Evolutionary conservation across 768 basidiomycete genomes (phyloP), one percentile per base, ranked within the genome.

Genomic region (Astraeus odoratus): DNA sequence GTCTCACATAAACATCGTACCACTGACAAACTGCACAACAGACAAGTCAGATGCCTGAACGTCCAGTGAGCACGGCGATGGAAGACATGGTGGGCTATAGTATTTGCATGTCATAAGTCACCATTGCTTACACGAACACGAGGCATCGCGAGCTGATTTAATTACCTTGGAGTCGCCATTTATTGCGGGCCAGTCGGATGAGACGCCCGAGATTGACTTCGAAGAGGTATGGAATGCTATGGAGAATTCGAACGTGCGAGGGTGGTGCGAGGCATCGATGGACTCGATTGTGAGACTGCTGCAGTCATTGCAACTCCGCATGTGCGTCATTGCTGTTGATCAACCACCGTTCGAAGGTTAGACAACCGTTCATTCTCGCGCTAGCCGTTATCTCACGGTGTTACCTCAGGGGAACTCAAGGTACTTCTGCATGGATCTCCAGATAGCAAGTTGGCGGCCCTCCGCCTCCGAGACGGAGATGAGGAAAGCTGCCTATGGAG

Each of bases 111-210:
- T 31, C 16, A 34, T 7, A 18, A 33, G 23, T 31, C 30, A 12
- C 13, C 27, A 22, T 24, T 42, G 13, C 52, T 65, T 35, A 64
- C 44, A 29, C 18, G 20, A n/a, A 27, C 12, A 43, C 24, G 34
- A 74, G 71, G 53, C 56, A 8, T 62, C 62, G 19, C 58, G 60
- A 15, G 55, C 61, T 16, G 83, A 89, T 64, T 74, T 90, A 38
- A 88, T 90, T 49, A 69, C 78, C 8, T 74, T 91, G 30, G 86
- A 90, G 58, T 78, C 82, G 1, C 83, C 86, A 3, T 82, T 82
- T 64, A 65, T 77, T 34, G 58, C 70, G 7, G 80, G 81, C 48
- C 68, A 70, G 19, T 30, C 52, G 19, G 47, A 48, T 27, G 40
- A 30, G 20, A 5, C 45, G n/a, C 29, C 23, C 1, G 58, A 52